Conservation (phyloP, 2,329 filamentous ascomycete species). For the Neofusicoccum laricinum region DNA sequence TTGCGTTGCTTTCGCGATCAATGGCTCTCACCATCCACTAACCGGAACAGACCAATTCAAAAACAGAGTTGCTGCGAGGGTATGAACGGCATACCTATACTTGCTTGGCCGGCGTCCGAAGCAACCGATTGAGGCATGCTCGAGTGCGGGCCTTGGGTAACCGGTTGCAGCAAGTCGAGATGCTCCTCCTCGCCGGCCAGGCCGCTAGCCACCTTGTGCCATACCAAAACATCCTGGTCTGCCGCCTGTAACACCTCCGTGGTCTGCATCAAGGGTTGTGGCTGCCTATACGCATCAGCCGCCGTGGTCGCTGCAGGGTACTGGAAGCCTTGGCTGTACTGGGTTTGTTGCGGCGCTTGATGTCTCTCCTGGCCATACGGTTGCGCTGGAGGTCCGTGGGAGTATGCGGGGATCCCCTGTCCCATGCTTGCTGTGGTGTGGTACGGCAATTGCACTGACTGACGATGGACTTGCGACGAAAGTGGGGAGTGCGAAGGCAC, state of each 20-base stretch:
- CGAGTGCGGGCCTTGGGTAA: neutral
- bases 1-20: neutral
- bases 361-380: conserved; percentile 6
- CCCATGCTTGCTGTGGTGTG: conserved; percentile 6
- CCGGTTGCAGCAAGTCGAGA: neutral
- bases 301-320: conserved; percentile 14
- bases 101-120: conserved; percentile 1
- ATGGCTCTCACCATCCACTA: conserved; percentile 10
- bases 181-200: conserved; percentile 3
- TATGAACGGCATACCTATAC: conserved; percentile 14
- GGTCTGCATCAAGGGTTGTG: conserved; percentile 7
- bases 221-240: conserved; percentile 17
- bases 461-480: neutral
- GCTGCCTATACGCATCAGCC: conserved; percentile 14
- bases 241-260: conserved; percentile 7
- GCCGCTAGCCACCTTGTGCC: conserved; percentile 11
- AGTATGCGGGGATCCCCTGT: neutral
- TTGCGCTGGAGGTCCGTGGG: neutral
- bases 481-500: neutral
- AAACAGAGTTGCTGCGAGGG: conserved; percentile 13
- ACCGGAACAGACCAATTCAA: conserved; percentile 10
- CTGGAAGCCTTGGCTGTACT: conserved; percentile 14
- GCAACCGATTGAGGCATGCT: neutral
- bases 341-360: conserved; percentile 10
- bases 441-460: conserved; percentile 6